These are phyloP conservation scores for Talaromyces albobiverticillius DNA, from an alignment of 2,329 filamentous ascomycete genomes.

Conservation along the genomic window DNA sequence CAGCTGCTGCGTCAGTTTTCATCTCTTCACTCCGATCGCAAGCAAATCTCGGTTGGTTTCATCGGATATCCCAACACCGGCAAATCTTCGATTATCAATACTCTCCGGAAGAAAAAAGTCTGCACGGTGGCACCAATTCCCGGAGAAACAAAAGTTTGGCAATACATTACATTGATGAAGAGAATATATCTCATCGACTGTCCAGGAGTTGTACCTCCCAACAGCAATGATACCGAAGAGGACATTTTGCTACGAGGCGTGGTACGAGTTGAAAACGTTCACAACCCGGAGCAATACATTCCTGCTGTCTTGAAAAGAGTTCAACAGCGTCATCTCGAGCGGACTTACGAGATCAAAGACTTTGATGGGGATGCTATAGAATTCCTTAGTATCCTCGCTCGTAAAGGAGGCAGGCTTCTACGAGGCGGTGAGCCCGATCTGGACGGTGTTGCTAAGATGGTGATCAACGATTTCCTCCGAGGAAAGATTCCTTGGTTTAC, in stretches of 20 bases:
- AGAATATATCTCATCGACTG: conserved; percentile 94
- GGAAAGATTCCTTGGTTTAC: conserved; percentile 98
- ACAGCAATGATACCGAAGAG: conserved; percentile 74
- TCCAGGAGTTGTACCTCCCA: conserved; percentile 92
- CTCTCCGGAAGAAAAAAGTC: conserved; percentile 88
- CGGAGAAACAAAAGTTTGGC: conserved; percentile 97
- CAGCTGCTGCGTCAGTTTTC: conserved; percentile 91
- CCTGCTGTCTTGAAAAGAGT: conserved; percentile 75
- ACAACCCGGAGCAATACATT: conserved; percentile 95
- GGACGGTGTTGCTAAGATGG: conserved; percentile 93
- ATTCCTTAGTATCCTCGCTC: conserved; percentile 81
- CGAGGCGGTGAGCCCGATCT: conserved; percentile 94
- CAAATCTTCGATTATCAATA: conserved; percentile 97
- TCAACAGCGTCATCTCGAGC: conserved; percentile 82
- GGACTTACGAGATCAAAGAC: conserved; percentile 74
- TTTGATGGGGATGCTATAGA: conserved; percentile 71
- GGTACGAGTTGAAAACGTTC: conserved; percentile 91
- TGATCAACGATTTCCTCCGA: conserved; percentile 91
- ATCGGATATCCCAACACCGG: conserved; percentile 91
- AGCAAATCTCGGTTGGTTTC: conserved; percentile 90
- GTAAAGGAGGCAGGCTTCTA: conserved; percentile 81
- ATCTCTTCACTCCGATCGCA: conserved; percentile 80
- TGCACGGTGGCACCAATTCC: conserved; percentile 92
- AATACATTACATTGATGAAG: conserved; percentile 95
- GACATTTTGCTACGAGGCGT: conserved; percentile 89